Percentiles rank a stretch among this genome's conserved stretches.
Conservation (phyloP, 192 early-diverging fungal genomes). For the Obelidium mucronatum region DNA sequence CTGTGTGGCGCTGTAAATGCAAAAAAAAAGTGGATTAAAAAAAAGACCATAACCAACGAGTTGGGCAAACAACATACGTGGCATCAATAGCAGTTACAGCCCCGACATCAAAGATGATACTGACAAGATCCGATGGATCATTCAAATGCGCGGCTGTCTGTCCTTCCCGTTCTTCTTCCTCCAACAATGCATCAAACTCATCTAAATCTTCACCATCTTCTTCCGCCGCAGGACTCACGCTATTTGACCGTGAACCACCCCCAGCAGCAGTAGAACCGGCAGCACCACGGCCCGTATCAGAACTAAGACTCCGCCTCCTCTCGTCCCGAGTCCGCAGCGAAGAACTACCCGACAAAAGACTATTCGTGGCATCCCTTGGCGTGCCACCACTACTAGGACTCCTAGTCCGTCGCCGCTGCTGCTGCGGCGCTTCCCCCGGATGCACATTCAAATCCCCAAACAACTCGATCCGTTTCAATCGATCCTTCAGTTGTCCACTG, state of each 20-base stretch:
- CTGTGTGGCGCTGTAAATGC: slow-evolving; percentile 73
- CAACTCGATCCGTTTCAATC: slow-evolving; percentile 89
- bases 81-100: slow-evolving; percentile 92
- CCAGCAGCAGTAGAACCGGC: not conserved
- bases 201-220: not conserved
- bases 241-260: not conserved
- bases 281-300: not conserved
- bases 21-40: too few species aligned
- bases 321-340: too few species aligned
- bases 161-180: not conserved
- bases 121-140: slow-evolving; percentile 56
- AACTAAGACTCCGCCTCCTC: not conserved
- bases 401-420: slow-evolving; percentile 1
- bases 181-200: not conserved
- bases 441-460: slow-evolving; percentile 95
- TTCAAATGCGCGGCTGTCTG: not conserved
- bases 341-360: too few species aligned
- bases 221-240: not conserved
- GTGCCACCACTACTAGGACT: not conserved
- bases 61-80: slow-evolving; percentile 56
- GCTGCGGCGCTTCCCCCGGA: slow-evolving; percentile 87
- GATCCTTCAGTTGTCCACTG: slow-evolving; percentile 93
- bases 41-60: too few species aligned
- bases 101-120: slow-evolving; percentile 91
- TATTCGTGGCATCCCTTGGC: not conserved